A percentile compares a stretch with the other conserved stretches of the same genome.
phyloP scores from a whole-genome alignment of 106 monocot species.

The Dendrobium huoshanense region DNA sequence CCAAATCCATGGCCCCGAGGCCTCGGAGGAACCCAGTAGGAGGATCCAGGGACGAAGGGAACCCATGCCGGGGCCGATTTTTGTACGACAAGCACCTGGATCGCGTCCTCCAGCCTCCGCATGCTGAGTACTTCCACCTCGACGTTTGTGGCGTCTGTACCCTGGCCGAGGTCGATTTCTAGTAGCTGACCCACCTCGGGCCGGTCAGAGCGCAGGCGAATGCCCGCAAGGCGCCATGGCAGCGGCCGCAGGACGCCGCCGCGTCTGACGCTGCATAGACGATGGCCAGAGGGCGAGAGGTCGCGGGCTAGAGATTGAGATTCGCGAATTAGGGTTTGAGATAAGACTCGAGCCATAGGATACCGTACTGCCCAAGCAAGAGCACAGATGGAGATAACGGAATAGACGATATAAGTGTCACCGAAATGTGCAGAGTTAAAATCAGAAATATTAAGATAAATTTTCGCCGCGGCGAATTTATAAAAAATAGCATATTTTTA shows the following conservation, averaged over 20 bases:
- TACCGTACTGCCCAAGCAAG: background rate
- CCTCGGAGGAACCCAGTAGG: conserved; percentile 41
- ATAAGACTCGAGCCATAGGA: conserved; percentile 18
- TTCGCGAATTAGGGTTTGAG: conserved; percentile 21
- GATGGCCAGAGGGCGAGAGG: background rate
- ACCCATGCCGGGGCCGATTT: conserved; percentile 43
- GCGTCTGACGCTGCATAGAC: background rate
- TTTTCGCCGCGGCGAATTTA: too few species aligned
- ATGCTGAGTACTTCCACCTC: conserved; percentile 20
- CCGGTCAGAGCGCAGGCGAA: conserved; percentile 16
- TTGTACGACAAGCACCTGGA: conserved; percentile 30
- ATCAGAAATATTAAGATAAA: too few species aligned
- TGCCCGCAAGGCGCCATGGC: conserved; percentile 2
- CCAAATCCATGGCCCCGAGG: conserved; percentile 11
- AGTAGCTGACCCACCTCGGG: conserved; percentile 30
- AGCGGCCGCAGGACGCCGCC: background rate
- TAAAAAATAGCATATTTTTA: too few species aligned
- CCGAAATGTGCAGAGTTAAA: too few species aligned
- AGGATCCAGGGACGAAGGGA: conserved; percentile 43
- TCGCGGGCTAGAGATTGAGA: conserved; percentile 8
- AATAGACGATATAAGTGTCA: background rate
- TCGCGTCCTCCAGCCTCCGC: conserved; percentile 35
- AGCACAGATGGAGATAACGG: background rate
- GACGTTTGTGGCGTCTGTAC: background rate
- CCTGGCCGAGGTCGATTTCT: conserved; percentile 38